Base-by-base conservation (phyloP, 2,329 filamentous ascomycete genomes). In the Neofusicoccum ribis region DNA sequence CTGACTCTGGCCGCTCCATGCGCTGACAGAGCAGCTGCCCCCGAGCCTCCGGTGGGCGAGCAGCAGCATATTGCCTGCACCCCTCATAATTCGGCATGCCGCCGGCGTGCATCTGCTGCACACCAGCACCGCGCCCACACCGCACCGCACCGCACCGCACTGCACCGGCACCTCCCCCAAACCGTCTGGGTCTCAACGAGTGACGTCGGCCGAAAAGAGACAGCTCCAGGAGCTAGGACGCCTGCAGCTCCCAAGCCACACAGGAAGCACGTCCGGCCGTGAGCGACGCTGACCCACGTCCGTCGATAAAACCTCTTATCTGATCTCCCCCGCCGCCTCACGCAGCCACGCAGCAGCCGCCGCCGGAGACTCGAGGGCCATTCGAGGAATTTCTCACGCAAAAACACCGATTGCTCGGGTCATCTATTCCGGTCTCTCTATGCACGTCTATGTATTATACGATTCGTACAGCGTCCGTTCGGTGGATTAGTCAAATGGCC, bases 261-360 rank as follows among this genome's bases (percentile, higher is more conserved):
- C 41, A 46, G 50, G 50, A 52, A 36, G 50, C 50, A 52, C 34
- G 31, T 20, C 50, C 50, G 50, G 34, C 31, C 6, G 12, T 9
- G 12, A 43, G 36, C 52, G 23, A 54, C 23, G 39, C 54, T 39
- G 15, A 44, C 15, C 54, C 37, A 44, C 11, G 54, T 37, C 56
- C 56, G 56, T 15, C 56, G 56, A 46, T 47, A 60, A 47, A 60
- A 37, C 56, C 37, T 60, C 56, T 60, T 60, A 60, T 60, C 56
- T 60, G 56, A 60, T 47, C 43, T 47, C 43, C 27, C 36, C n/a
- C 17, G 51, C 31, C 51, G 36, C n/a, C 36, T 12, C 15, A 31
- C 44, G 44, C 47, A 41, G 56, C 43, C 56, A 36, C 27, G 31
- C 7, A 1, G 7, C 43, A 12, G 15, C 43, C 54, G 39, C 39